phyloP scores from a whole-genome alignment of 257 asterid species.

The Verbascum thapsus region DNA sequence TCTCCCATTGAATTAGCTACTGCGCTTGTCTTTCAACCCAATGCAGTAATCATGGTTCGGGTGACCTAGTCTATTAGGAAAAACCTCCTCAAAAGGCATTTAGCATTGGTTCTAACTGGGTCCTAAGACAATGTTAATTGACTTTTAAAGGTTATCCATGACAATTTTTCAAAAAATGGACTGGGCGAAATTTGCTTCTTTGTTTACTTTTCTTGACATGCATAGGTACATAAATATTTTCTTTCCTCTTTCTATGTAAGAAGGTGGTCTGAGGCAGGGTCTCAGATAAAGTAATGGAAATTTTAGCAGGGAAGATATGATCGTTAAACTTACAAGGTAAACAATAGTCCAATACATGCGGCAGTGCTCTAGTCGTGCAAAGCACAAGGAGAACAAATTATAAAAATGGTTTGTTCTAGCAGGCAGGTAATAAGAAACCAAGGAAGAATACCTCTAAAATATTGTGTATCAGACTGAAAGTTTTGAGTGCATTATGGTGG shows the following conservation, averaged over 20 bases:
- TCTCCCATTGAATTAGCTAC: no score
- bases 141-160: not conserved
- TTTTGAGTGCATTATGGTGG: no score
- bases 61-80: not conserved
- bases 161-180: not conserved
- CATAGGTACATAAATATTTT: not conserved
- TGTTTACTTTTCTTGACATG: not conserved
- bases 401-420: no score
- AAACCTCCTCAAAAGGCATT: slow-evolving; percentile 2
- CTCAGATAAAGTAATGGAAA: not conserved
- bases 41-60: no score
- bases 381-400: no score
- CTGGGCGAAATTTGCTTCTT: not conserved
- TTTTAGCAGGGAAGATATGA: not conserved
- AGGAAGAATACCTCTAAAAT: no score
- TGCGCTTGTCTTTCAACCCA: no score
- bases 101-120: not conserved
- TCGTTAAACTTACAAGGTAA: not conserved
- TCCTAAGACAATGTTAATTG: not conserved
- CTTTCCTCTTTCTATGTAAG: not conserved
- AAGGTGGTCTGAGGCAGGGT: not conserved
- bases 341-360: not conserved
- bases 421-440: no score
- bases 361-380: no score
- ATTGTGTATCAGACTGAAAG: no score